Evolutionary conservation across 1,139 yeast species (phyloP).

Genomic region (Yamadazyma conglobata): DNA sequence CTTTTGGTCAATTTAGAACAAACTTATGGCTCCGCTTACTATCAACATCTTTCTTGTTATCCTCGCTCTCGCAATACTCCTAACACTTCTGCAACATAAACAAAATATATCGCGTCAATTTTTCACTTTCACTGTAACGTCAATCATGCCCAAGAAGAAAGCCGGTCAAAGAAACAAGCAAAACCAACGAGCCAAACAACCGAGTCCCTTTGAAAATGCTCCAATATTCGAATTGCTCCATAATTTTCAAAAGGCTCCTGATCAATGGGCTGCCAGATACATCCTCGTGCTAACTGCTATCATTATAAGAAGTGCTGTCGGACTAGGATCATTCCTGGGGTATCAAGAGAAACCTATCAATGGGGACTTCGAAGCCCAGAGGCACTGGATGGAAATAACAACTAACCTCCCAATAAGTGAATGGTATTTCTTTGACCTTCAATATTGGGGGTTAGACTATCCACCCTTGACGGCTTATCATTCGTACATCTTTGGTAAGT

Average conservation of each 20-base stretch:
- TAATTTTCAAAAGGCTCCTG: slow-evolving; percentile 56
- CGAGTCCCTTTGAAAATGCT: slow-evolving; percentile 24
- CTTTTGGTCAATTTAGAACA: no score
- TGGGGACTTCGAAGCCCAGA: slow-evolving; percentile 97
- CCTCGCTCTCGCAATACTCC: no score
- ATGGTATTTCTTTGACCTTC: slow-evolving; percentile 89
- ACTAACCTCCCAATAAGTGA: slow-evolving; percentile 63
- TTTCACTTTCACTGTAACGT: no score
- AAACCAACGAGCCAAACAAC: slow-evolving; percentile 4
- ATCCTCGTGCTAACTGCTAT: slow-evolving; percentile 72
- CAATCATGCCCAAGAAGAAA: slow-evolving; percentile 10
- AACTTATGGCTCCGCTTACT: no score
- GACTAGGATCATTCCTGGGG: slow-evolving; percentile 87
- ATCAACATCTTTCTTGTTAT: no score
- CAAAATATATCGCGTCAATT: no score
- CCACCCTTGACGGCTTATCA: slow-evolving; percentile 97
- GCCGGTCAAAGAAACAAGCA: slow-evolving; percentile 2
- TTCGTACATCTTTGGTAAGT: slow-evolving; percentile 71
- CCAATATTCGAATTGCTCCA: slow-evolving; percentile 41
- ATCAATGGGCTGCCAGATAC: slow-evolving; percentile 88
- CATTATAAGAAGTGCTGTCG: slow-evolving; percentile 78
- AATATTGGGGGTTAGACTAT: slow-evolving; percentile 96
- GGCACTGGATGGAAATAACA: slow-evolving; percentile 97
- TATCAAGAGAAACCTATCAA: slow-evolving; percentile 64
- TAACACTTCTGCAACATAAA: no score